Evolutionary conservation across 352 stramenopile genomes (phyloP).

Genomic region (Plasmopara muralis): DNA sequence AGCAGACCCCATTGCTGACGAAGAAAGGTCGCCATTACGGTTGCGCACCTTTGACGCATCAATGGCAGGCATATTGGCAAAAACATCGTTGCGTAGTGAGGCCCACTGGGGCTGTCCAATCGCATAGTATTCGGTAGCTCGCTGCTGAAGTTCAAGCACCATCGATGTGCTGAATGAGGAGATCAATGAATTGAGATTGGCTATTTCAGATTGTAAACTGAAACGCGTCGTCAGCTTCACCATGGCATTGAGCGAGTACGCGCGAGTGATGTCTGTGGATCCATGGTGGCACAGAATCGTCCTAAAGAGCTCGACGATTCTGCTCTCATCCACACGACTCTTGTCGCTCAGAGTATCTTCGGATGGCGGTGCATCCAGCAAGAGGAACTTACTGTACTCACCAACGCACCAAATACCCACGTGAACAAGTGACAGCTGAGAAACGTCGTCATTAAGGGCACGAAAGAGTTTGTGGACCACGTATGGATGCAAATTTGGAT

Average conservation of each 20-base stretch:
- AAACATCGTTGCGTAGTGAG: slow-evolving; percentile 75
- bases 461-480: slow-evolving; percentile 97
- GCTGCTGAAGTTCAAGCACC: slow-evolving; percentile 95
- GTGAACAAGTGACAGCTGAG: slow-evolving; percentile 93
- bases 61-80: slow-evolving; percentile 93
- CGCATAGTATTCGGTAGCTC: slow-evolving; percentile 92
- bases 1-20: slow-evolving; percentile 26
- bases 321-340: slow-evolving; percentile 54
- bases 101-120: slow-evolving; percentile 78
- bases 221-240: slow-evolving; percentile 95
- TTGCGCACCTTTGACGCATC: slow-evolving; percentile 79
- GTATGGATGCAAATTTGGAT: slow-evolving; percentile 87
- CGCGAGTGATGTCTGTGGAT: slow-evolving; percentile 72
- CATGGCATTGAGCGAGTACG: slow-evolving; percentile 86
- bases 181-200: slow-evolving; percentile 83
- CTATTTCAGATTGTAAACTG: slow-evolving; percentile 49
- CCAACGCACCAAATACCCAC: slow-evolving; percentile 98
- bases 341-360: slow-evolving; percentile 68
- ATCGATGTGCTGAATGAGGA: slow-evolving; percentile 88
- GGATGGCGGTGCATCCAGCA: slow-evolving; percentile 52
- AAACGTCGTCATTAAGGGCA: slow-evolving; percentile 92
- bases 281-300: slow-evolving; percentile 81
- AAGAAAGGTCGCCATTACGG: slow-evolving; percentile 47
- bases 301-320: slow-evolving; percentile 62
- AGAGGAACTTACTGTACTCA: slow-evolving; percentile 93